Evolutionary conservation across 257 asterid genomes (phyloP).

Genomic region (Catharanthus roseus): DNA sequence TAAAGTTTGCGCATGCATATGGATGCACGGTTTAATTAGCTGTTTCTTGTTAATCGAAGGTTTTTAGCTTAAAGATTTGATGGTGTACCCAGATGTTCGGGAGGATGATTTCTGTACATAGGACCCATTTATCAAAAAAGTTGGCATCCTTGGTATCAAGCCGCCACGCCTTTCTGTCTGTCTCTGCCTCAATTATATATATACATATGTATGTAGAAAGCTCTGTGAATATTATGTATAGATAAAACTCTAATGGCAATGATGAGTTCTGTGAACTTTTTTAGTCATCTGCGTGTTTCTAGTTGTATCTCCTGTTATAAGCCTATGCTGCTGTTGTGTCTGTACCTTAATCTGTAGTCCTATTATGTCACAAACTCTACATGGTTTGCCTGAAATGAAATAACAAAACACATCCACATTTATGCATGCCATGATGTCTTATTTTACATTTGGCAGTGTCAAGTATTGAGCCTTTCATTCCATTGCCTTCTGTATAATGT

Average conservation of each 20-base stretch:
- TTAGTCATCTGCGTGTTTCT: too few relatives aligned
- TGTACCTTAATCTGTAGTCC: neutral
- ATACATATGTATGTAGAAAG: conserved; percentile 3
- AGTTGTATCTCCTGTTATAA: neutral
- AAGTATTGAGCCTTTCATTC: too few relatives aligned
- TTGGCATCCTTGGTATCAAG: conserved; percentile 8
- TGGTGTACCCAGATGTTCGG: conserved; percentile 18
- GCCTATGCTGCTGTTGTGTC: neutral
- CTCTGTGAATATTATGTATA: conserved; percentile 38
- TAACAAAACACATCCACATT: too few relatives aligned
- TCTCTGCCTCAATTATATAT: conserved; percentile 7
- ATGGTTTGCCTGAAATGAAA: too few relatives aligned
- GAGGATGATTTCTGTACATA: conserved; percentile 33
- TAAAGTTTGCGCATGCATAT: neutral
- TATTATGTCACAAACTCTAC: neutral
- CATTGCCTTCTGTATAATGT: too few relatives aligned
- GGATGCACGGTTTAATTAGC: neutral
- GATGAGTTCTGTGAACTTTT: conserved; percentile 2
- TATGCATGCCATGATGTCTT: too few relatives aligned
- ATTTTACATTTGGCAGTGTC: too few relatives aligned
- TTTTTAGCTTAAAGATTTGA: neutral
- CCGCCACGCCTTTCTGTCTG: neutral
- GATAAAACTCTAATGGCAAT: conserved; percentile 6
- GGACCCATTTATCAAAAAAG: conserved; percentile 19
- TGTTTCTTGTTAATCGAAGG: neutral